Conservation (phyloP, 176 grass and related monocot species). For the Coix lacrymajobi region DNA sequence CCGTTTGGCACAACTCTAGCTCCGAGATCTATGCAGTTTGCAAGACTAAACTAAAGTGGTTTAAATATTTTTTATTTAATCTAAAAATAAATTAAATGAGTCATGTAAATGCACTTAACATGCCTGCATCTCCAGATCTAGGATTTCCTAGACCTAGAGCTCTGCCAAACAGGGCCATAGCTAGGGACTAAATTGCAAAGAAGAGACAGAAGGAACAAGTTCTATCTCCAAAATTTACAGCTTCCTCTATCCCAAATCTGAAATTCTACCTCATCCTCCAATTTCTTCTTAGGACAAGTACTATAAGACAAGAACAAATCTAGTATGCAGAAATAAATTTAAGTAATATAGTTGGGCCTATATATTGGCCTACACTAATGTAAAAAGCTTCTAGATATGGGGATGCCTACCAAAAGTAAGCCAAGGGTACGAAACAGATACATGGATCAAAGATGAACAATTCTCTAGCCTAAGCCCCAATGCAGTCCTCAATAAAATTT, state of each 20-base stretch:
- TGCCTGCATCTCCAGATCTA: neutral
- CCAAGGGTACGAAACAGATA: neutral
- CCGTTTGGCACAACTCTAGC: neutral
- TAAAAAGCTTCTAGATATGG: constrained; percentile 9
- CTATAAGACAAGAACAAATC: neutral
- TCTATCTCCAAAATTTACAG: neutral
- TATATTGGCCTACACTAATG: neutral
- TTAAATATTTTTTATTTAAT: neutral
- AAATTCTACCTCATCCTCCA: neutral
- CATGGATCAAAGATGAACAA: constrained; percentile 7
- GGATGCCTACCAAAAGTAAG: constrained; percentile 9
- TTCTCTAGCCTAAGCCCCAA: constrained; percentile 14
- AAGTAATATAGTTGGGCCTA: constrained; percentile 11
- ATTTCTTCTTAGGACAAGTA: neutral
- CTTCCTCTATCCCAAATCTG: neutral
- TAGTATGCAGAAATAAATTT: neutral
- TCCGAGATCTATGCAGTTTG: neutral
- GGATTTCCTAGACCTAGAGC: neutral
- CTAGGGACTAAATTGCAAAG: neutral
- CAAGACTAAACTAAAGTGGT: neutral
- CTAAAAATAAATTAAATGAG: neutral
- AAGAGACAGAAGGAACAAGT: neutral
- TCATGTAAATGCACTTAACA: neutral
- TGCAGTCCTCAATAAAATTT: constrained; percentile 6
- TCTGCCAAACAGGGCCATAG: too few relatives aligned